A percentile compares a stretch with the other conserved stretches of the same genome.
Evolutionary conservation across 768 basidiomycete species (phyloP).

Genomic region (Lactifluus rugatus): DNA sequence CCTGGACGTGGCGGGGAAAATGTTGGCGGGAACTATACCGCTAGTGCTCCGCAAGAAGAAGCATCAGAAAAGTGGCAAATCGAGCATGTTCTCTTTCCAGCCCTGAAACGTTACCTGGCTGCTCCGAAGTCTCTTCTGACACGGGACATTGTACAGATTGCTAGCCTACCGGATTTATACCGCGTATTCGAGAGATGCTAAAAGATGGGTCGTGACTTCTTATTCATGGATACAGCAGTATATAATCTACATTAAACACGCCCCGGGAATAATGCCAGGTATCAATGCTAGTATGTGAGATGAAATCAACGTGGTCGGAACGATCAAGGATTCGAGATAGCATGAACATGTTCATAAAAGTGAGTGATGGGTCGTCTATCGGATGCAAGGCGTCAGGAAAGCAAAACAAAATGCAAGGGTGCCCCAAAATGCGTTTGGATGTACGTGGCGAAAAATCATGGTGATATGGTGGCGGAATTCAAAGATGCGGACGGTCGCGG

Average conservation of each 20-base stretch:
- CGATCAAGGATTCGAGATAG: slow-evolving; percentile 8
- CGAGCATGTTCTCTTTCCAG: slow-evolving; percentile 84
- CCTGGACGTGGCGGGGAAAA: slow-evolving; percentile 13
- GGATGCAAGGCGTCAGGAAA: not conserved
- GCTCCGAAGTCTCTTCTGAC: slow-evolving; percentile 57
- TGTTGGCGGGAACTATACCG: slow-evolving; percentile 17
- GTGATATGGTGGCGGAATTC: not conserved
- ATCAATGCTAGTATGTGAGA: not conserved
- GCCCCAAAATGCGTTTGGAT: not conserved
- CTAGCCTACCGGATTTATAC: slow-evolving; percentile 85
- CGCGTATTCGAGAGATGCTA: slow-evolving; percentile 91
- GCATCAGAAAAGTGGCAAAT: slow-evolving; percentile 76
- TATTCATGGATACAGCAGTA: not conserved
- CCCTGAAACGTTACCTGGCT: slow-evolving; percentile 65
- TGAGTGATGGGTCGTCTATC: not conserved
- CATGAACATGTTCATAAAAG: slow-evolving; percentile 2
- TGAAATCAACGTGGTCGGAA: not conserved
- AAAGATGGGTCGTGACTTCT: not conserved
- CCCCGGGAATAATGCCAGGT: not conserved
- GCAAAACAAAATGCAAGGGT: not conserved
- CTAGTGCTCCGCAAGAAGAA: slow-evolving; percentile 29
- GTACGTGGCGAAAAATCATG: not conserved
- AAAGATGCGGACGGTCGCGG: not conserved
- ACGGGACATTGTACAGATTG: slow-evolving; percentile 74
- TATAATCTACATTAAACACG: slow-evolving; percentile 10